These are phyloP conservation scores for Mycena sanguinolenta DNA, from an alignment of 768 basidiomycete genomes.

Conservation along the genomic window DNA sequence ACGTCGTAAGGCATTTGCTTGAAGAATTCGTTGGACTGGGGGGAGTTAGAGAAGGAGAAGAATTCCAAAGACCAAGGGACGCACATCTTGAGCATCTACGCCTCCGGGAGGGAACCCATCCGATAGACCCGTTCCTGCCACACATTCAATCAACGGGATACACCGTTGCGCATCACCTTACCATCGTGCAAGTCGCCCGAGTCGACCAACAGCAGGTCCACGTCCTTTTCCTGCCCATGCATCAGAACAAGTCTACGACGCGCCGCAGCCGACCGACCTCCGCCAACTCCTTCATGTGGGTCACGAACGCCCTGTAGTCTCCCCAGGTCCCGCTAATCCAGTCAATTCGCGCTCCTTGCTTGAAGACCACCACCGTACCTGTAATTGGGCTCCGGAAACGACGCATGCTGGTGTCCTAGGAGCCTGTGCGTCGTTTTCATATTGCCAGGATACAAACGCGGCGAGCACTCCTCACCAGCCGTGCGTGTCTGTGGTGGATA, in stretches of 20 bases:
- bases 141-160: not conserved
- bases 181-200: constrained; percentile 85
- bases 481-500: constrained; percentile 83
- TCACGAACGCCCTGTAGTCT: constrained; percentile 86
- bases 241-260: not conserved
- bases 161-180: constrained; percentile 30
- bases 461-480: constrained; percentile 5
- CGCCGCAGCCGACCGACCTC: constrained; percentile 34
- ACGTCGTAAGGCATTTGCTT: constrained; percentile 83
- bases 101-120: constrained; percentile 82
- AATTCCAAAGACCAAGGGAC: constrained; percentile 29
- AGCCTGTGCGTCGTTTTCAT: constrained; percentile 57
- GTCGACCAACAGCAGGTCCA: constrained; percentile 87
- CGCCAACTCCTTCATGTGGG: constrained; percentile 85
- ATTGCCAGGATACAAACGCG: not conserved
- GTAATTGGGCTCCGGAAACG: constrained; percentile 83
- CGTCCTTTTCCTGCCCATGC: constrained; percentile 64
- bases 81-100: constrained; percentile 79
- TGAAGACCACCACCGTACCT: constrained; percentile 38
- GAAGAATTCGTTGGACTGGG: constrained; percentile 82
- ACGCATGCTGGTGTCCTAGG: constrained; percentile 83
- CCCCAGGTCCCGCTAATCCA: constrained; percentile 69
- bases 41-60: constrained; percentile 5
- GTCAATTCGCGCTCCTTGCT: constrained; percentile 1
- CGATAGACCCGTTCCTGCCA: constrained; percentile 78